Conservation (phyloP, 345 rosid genomes). For the Citropsis articulata region DNA sequence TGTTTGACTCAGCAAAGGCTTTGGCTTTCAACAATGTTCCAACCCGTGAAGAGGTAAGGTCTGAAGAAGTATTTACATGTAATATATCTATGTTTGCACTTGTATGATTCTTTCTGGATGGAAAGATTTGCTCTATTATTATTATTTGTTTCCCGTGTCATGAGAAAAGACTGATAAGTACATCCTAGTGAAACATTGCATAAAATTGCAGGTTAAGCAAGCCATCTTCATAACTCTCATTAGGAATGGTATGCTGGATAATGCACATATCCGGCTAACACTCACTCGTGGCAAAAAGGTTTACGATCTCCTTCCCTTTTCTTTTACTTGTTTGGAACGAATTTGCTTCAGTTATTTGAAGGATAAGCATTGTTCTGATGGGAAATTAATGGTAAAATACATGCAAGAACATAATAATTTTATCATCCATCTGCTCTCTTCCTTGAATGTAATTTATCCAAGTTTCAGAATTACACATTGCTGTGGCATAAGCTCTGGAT, state of each 20-base stretch:
- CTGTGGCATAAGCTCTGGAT: background rate
- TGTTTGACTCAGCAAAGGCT: conserved; percentile 90
- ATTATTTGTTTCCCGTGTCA: background rate
- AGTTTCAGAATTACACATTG: background rate
- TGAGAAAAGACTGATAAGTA: conserved; percentile 3
- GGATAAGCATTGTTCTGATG: background rate
- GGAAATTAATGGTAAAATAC: background rate
- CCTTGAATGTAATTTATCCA: background rate
- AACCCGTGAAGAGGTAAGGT: conserved; percentile 63
- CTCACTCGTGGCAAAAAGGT: conserved; percentile 92
- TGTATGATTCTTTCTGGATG: background rate
- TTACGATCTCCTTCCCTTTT: background rate
- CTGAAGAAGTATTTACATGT: background rate
- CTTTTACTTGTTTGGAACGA: background rate
- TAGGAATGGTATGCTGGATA: conserved; percentile 84
- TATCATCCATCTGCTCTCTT: background rate
- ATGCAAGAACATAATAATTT: background rate
- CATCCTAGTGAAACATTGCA: conserved; percentile 1
- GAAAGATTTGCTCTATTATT: background rate
- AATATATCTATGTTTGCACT: background rate
- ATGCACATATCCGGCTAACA: conserved; percentile 77
- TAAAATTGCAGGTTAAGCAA: conserved; percentile 59
- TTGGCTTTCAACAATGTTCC: conserved; percentile 82
- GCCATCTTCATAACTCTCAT: conserved; percentile 79
- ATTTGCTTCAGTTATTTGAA: background rate